These are phyloP conservation scores for Mucor saturninus DNA, from an alignment of 371 early-diverging fungal genomes.

Conservation along the genomic window DNA sequence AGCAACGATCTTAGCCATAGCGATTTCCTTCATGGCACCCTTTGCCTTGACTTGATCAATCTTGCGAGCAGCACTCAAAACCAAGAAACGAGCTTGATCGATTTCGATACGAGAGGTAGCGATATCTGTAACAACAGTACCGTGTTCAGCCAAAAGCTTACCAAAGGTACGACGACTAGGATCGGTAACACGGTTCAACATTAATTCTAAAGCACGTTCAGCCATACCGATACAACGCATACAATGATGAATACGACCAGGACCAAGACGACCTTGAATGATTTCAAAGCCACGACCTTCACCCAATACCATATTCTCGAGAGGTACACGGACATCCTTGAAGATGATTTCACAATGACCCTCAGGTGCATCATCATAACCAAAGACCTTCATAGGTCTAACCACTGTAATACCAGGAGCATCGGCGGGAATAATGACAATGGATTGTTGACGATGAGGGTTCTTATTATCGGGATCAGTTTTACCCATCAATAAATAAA, in stretches of 20 bases:
- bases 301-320: conserved; percentile 86
- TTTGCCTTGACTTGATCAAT: conserved; percentile 90
- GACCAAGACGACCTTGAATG: conserved; percentile 95
- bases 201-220: conserved; percentile 87
- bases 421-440: conserved; percentile 89
- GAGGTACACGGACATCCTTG: conserved; percentile 87
- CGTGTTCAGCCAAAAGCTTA: conserved; percentile 79
- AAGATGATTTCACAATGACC: conserved; percentile 95
- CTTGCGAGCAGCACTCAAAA: conserved; percentile 86
- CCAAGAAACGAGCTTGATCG: conserved; percentile 89
- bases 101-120: conserved; percentile 88
- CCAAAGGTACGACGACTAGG: conserved; percentile 88
- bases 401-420: conserved; percentile 87
- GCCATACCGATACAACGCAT: conserved; percentile 96
- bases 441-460: conserved; percentile 86
- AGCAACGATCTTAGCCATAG: conserved; percentile 89
- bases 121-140: conserved; percentile 79
- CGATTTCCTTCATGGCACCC: conserved; percentile 89
- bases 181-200: conserved; percentile 86
- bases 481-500: conserved; percentile 88
- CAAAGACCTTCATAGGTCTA: conserved; percentile 88
- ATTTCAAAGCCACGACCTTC: conserved; percentile 98
- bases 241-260: conserved; percentile 81
- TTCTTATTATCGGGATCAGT: conserved; percentile 70
- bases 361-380: conserved; percentile 95